Percentiles rank a stretch among this genome's conserved stretches.
Conservation (phyloP, 331 rosid genomes). For the Rosa hybrid region DNA sequence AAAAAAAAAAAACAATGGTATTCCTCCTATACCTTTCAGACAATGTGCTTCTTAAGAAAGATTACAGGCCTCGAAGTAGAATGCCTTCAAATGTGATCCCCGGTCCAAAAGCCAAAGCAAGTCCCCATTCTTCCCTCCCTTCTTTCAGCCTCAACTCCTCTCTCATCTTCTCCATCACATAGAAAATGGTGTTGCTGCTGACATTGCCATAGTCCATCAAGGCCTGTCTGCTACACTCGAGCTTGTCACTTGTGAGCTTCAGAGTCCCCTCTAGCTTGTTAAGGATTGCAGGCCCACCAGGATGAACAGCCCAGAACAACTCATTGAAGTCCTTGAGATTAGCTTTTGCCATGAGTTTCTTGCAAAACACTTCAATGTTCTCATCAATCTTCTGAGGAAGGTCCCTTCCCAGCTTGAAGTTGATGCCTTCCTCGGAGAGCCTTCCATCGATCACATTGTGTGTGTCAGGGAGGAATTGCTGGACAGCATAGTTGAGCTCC, state of each 20-base stretch:
- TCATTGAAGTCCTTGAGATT: slow-evolving; percentile 56
- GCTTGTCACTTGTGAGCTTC: slow-evolving; percentile 54
- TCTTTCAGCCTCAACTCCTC: slow-evolving; percentile 52
- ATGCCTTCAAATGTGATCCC: slow-evolving; percentile 96
- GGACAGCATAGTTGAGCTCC: slow-evolving; percentile 74
- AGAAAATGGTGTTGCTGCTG: slow-evolving; percentile 90
- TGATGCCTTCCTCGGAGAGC: slow-evolving; percentile 83
- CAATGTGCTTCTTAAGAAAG: neutral
- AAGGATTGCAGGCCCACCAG: slow-evolving; percentile 90
- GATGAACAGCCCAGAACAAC: slow-evolving; percentile 95
- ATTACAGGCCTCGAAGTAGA: slow-evolving; percentile 80
- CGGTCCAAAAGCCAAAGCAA: slow-evolving; percentile 95
- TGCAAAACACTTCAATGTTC: slow-evolving; percentile 86
- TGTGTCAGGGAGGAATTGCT: slow-evolving; percentile 75
- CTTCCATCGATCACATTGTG: slow-evolving; percentile 78
- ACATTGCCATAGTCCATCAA: slow-evolving; percentile 91
- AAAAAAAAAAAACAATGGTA: neutral
- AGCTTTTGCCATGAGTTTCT: slow-evolving; percentile 54
- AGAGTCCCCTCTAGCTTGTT: slow-evolving; percentile 64
- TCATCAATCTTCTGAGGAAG: slow-evolving; percentile 85
- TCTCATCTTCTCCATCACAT: slow-evolving; percentile 83
- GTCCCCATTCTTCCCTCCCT: slow-evolving; percentile 83
- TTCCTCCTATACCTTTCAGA: neutral
- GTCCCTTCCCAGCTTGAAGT: slow-evolving; percentile 87
- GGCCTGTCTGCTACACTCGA: slow-evolving; percentile 80